Percentiles rank a stretch among this genome's conserved stretches.
Conservation (phyloP, 768 basidiomycete genomes). For the Tylopilus vinaceipallidus region DNA sequence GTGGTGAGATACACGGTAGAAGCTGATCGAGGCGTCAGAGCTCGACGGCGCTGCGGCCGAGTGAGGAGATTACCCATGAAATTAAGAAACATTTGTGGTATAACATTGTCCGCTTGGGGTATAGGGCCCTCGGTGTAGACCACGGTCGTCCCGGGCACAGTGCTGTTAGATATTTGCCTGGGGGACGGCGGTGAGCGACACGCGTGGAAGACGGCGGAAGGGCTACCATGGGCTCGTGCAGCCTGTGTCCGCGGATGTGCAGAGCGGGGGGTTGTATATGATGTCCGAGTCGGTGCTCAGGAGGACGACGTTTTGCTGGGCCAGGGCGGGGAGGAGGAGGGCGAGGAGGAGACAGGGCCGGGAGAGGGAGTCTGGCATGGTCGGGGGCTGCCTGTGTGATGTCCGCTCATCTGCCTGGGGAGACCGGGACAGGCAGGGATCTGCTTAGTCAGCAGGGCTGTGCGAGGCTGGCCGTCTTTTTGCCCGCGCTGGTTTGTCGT, state of each 20-base stretch:
- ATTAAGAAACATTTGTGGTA: conserved; percentile 57
- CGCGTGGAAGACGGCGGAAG: too few species aligned
- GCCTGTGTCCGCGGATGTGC: conserved; percentile 9
- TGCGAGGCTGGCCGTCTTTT: too few species aligned
- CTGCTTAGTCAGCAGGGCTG: too few species aligned
- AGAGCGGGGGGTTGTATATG: conserved; percentile 28
- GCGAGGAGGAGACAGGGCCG: conserved; percentile 12
- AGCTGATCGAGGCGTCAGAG: conserved; percentile 31
- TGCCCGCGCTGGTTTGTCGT: too few species aligned
- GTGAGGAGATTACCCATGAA: conserved; percentile 44
- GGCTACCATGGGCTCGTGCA: conserved; percentile 30
- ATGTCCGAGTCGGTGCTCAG: conserved; percentile 23
- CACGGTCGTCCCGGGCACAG: conserved; percentile 10
- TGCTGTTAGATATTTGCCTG: conserved; percentile 25
- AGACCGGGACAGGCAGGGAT: too few species aligned
- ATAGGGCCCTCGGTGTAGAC: conserved; percentile 45
- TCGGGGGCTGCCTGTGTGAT: conserved; percentile 8
- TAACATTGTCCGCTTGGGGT: conserved; percentile 38
- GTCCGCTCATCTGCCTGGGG: conserved; percentile 11
- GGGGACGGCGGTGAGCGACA: background rate
- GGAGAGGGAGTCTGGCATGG: conserved; percentile 26
- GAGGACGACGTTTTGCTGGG: conserved; percentile 24
- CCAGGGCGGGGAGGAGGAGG: conserved; percentile 7
- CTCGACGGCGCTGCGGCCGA: background rate
- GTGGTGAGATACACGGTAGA: conserved; percentile 44